Base-by-base conservation (phyloP, 2,329 filamentous ascomycete genomes). In the Penicillium expansum region DNA sequence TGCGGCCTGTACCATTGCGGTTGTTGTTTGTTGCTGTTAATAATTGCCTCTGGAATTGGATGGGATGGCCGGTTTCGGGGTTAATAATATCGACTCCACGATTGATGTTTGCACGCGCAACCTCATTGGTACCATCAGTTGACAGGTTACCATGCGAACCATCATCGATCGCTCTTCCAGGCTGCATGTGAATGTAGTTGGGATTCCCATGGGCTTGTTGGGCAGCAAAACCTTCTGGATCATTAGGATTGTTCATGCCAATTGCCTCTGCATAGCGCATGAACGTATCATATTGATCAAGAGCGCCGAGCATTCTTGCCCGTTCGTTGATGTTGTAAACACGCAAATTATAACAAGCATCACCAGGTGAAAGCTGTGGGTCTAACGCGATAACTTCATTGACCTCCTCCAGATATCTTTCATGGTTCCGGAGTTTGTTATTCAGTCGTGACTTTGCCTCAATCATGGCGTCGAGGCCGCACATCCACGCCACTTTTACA, bases 301-400 rank as follows among this genome's bases (percentile, higher is more conserved):
- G 16, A 14, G 51, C 43, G 8, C 5, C 16, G 10, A 48, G 35
- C 5, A 56, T 9, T n/a, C 18, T 41, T 14, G 41, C 48, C 2
- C 54, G 41, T 29, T 52, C 48, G 1, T 18, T 52, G 29, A 22
- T 52, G 13, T 56, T 32, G 9, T 32, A 41, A 13, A 56, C 29
- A n/a, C 54, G 54, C 20, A 47, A 7, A 4, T 16, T 4, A 30
- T 52, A 51, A 37, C 16, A 29, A 22, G 3, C 3, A 20, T 35
- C 24, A 8, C 13, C 16, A 8, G 39, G 20, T 30, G 11, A 20
- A 11, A 33, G n/a, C 1, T 24, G n/a, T 2, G 41, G 35, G 6
- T 52, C 20, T 10, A 56, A 22, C 2, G 54, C 54, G 8, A 56
- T 56, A 3, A 33, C 33, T 38, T 52, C 20, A 13, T 47, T 56